Base-by-base conservation (phyloP, 352 stramenopile genomes). In the Phytopythium kandeliae region DNA sequence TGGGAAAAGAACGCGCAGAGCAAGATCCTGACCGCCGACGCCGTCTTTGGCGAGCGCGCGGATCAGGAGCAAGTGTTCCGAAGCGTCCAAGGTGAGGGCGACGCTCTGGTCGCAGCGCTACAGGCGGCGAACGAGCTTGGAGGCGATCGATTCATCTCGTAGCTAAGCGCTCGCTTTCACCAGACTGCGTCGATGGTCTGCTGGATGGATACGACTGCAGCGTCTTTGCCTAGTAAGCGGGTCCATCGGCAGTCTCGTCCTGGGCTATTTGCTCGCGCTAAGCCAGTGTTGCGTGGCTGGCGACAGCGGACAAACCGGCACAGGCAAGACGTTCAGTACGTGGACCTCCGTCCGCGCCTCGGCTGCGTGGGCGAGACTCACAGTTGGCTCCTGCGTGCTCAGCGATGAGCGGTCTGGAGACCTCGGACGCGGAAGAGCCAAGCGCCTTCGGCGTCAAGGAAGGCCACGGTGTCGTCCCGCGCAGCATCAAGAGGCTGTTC, bases 1-100 rank as follows among this genome's bases (percentile, higher is more conserved):
- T 86, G 77, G 77, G 74, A 89, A 55, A 89, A 86, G 54, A 85
- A 86, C 54, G 72, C 70, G 0, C 74, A 84, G 22, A 51, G 67
- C 33, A 89, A 86, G 54, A 71, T 74, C 21, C 31, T 89, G 15
- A 60, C 75, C 43, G 60, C 69, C 0, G 74, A 89, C 24, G 72
- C 70, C 1, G 72, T 85, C 15, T 86, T 86, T 42, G 31, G 50
- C 21, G 67, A 64, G 15, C 37, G 49, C 7, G 52, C 69, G 0
- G 55, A 61, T 4, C 77, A 88, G 60, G 47, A 72, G 7, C 59
- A 53, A 2, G 65, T 86, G 0, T 86, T 80, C 44, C 54, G 60
- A 34, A 86, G 74, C 21, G 68, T 89, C 9, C 54, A 78, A 72
- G 71, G 74, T 85, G 53, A 15, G 16, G 35, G 35, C n/a, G 4